Conservation (phyloP, 2,329 filamentous ascomycete species). For the Aspergillus sp. region DNA sequence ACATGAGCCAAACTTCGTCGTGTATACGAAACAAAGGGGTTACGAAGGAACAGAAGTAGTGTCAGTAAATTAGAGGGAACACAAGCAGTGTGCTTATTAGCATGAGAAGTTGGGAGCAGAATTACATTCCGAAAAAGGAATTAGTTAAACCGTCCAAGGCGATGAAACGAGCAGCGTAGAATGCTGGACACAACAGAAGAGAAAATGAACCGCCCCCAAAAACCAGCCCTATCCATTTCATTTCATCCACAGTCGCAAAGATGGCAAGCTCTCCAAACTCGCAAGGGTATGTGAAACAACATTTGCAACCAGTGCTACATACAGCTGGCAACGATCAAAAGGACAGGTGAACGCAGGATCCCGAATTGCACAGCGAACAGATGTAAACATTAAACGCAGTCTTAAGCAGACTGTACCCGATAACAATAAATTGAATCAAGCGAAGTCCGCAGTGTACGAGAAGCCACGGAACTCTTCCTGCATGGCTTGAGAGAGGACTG, state of each 20-base stretch:
- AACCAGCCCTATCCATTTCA: slow-evolving; percentile 14
- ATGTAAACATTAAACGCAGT: slow-evolving; percentile 12
- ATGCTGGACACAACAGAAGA: slow-evolving; percentile 10
- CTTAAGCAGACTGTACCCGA: slow-evolving; percentile 9
- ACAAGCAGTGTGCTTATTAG: not conserved
- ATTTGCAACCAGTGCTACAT: slow-evolving; percentile 22
- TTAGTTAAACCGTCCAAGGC: slow-evolving; percentile 1
- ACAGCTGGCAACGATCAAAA: slow-evolving; percentile 21
- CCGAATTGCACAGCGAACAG: slow-evolving; percentile 15
- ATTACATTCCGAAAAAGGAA: slow-evolving; percentile 17
- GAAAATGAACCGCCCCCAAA: slow-evolving; percentile 7
- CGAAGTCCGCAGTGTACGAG: slow-evolving; percentile 93
- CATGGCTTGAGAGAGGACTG: slow-evolving; percentile 96
- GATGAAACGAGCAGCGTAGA: slow-evolving; percentile 12
- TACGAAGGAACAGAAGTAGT: not conserved
- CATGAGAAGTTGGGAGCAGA: slow-evolving; percentile 1
- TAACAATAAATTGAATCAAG: slow-evolving; percentile 46
- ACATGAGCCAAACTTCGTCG: not conserved
- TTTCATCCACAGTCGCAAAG: slow-evolving; percentile 20
- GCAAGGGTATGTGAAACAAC: slow-evolving; percentile 29
- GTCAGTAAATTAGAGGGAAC: no score
- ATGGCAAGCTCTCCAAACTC: slow-evolving; percentile 24
- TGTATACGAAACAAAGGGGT: not conserved
- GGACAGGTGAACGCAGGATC: slow-evolving; percentile 15
- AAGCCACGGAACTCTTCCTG: slow-evolving; percentile 99